Conservation (phyloP, 192 early-diverging fungal species). For the Entomortierella lignicola region DNA sequence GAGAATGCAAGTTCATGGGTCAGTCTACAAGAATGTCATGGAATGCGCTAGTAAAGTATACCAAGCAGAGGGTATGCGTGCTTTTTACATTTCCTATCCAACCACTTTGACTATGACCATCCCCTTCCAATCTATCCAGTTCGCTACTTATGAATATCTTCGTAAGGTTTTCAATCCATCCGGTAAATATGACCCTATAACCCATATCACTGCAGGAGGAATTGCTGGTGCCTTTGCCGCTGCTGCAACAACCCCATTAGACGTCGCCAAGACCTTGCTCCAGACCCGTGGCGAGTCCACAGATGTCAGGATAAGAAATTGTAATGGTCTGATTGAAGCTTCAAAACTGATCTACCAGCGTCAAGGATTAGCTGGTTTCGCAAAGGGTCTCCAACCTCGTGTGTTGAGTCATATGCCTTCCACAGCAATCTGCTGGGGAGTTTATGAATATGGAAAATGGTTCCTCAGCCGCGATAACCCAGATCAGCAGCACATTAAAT, state of each 20-base stretch:
- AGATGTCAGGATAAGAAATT: constrained; percentile 77
- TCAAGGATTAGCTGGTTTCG: constrained; percentile 83
- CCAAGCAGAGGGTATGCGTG: constrained; percentile 78
- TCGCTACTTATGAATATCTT: constrained; percentile 91
- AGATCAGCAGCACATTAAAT: constrained; percentile 39
- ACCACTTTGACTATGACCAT: constrained; percentile 95
- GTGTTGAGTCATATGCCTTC: constrained; percentile 92
- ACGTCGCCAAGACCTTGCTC: constrained; percentile 95
- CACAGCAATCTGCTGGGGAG: constrained; percentile 96
- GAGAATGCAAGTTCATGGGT: constrained; percentile 90
- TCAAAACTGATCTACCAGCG: constrained; percentile 79
- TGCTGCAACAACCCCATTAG: constrained; percentile 91
- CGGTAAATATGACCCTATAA: constrained; percentile 85
- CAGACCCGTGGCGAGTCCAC: constrained; percentile 88
- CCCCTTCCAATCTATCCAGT: constrained; percentile 95
- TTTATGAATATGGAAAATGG: constrained; percentile 90
- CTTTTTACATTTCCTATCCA: constrained; percentile 95
- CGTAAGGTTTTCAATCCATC: constrained; percentile 84
- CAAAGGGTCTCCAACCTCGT: constrained; percentile 82
- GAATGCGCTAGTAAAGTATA: constrained; percentile 79
- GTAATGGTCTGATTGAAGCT: constrained; percentile 77
- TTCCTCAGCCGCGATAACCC: constrained; percentile 52
- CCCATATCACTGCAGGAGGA: constrained; percentile 88
- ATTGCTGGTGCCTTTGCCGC: constrained; percentile 91
- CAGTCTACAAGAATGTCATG: constrained; percentile 74